Base-by-base conservation (phyloP, 2,329 filamentous ascomycete species). In the Iodosphaeria phyllophila region DNA sequence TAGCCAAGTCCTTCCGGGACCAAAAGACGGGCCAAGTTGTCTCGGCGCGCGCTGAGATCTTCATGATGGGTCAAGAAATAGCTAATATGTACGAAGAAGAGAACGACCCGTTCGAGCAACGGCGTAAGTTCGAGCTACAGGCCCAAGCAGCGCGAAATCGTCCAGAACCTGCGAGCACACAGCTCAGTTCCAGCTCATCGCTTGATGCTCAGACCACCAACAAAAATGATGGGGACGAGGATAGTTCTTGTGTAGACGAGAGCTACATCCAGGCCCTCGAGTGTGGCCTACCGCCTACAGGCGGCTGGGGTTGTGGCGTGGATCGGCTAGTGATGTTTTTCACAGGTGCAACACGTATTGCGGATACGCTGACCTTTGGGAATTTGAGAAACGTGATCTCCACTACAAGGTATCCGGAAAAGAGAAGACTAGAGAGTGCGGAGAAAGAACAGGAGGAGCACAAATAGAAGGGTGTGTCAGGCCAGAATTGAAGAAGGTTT, bases 71-170 rank as follows among this genome's bases (percentile, higher is more conserved):
- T 20, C 68, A 70, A 27, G 89, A 98, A 44, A 62, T 92, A 16
- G 80, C 86, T 31, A 98, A 98, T 49, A 91, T 86, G 56, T 98
- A 98, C 48, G 89, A 98, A 47, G 89, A 98, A 51, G 89, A 98
- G 47, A 98, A 98, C 48, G 78, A 80, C 25, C 89, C 89, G 0
- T 72, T 76, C 27, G 77, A 75, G 39, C 89, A 98, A 52, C 64
- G 78, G 22, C 60, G 65, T 28, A 98, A 98, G 49, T 83, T 98
- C 34, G 50, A 70, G 23, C 61, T 51, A 7, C 63, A 70, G 30
- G 26, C 52, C 5, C 34, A 43, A 18, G 30, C 35, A 5, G 48
- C n/a, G n/a, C n/a, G n/a, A n/a, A n/a, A n/a, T n/a, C n/a, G n/a
- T n/a, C n/a, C n/a, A n/a, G n/a, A n/a, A n/a, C n/a, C n/a, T n/a